phyloP scores from a whole-genome alignment of 306 rosid genomes.

The Fagus crenata region DNA sequence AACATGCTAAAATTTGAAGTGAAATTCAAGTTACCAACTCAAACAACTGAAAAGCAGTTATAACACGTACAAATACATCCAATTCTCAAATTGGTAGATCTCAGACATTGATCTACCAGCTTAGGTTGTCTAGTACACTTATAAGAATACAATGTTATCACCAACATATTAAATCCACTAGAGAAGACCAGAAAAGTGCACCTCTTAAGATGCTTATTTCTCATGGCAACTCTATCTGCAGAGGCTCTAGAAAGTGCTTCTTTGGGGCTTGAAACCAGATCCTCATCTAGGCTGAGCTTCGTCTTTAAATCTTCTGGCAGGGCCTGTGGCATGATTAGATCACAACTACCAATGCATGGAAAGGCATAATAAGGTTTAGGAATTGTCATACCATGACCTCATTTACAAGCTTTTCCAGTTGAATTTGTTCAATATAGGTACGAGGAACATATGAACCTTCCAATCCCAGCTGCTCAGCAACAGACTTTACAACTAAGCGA shows the following conservation, averaged over 20 bases:
- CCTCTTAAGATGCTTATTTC: conserved; percentile 80
- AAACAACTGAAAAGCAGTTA: not conserved
- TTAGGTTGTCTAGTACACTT: not conserved
- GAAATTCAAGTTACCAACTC: not conserved
- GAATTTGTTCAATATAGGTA: conserved; percentile 97
- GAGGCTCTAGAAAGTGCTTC: conserved; percentile 90
- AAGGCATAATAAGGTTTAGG: conserved; percentile 17
- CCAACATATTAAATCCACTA: not conserved
- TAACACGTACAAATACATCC: not conserved
- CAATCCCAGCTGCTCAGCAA: conserved; percentile 84
- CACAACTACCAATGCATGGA: conserved; percentile 18
- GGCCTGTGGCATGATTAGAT: conserved; percentile 64
- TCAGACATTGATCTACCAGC: not conserved
- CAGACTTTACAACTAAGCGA: conserved; percentile 57
- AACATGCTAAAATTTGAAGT: not conserved
- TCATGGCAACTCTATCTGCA: conserved; percentile 79
- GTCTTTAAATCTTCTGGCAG: conserved; percentile 95
- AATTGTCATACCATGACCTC: conserved; percentile 89
- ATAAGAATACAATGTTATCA: not conserved
- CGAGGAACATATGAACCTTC: conserved; percentile 96
- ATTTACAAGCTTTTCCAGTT: conserved; percentile 91
- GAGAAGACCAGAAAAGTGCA: conserved; percentile 26
- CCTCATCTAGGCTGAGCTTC: conserved; percentile 95
- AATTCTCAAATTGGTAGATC: not conserved
- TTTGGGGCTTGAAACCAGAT: conserved; percentile 89